phyloP scores from a whole-genome alignment of 177 flowering plant genomes.

The Tripterygium wilfordii region DNA sequence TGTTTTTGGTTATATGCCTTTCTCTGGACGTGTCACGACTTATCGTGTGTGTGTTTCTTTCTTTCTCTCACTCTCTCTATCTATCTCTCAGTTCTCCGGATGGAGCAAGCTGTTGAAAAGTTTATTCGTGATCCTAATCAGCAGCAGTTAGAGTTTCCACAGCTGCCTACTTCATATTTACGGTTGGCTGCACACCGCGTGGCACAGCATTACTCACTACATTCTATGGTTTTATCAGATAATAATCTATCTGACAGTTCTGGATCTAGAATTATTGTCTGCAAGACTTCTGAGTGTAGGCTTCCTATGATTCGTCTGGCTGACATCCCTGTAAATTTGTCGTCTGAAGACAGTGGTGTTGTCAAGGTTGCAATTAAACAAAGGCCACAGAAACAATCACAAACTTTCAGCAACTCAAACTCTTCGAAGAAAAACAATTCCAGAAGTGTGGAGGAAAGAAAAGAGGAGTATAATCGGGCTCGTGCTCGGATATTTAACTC shows the following conservation, averaged over 20 bases:
- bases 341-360: constrained; percentile 52
- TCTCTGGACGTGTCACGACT: no score
- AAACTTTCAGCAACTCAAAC: constrained; percentile 23
- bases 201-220: constrained; percentile 91
- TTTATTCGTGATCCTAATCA: constrained; percentile 77
- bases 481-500: constrained; percentile 89
- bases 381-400: constrained; percentile 69
- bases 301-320: constrained; percentile 77
- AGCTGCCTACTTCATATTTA: constrained; percentile 91
- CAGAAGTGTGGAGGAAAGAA: constrained; percentile 96
- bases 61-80: no score
- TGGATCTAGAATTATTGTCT: constrained; percentile 76
- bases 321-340: constrained; percentile 77
- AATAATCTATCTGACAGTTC: constrained; percentile 75
- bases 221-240: constrained; percentile 84
- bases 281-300: constrained; percentile 66
- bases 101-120: constrained; percentile 96
- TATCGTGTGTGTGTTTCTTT: no score
- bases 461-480: constrained; percentile 93
- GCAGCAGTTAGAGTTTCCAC: constrained; percentile 90
- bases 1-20: no score
- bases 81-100: constrained; percentile 84
- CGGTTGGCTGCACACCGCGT: constrained; percentile 98
- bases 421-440: constrained; percentile 43
- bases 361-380: constrained; percentile 91